These are phyloP conservation scores for Vanderwaltozyma verrucispora DNA, from an alignment of 805 yeast genomes.

Conservation along the genomic window DNA sequence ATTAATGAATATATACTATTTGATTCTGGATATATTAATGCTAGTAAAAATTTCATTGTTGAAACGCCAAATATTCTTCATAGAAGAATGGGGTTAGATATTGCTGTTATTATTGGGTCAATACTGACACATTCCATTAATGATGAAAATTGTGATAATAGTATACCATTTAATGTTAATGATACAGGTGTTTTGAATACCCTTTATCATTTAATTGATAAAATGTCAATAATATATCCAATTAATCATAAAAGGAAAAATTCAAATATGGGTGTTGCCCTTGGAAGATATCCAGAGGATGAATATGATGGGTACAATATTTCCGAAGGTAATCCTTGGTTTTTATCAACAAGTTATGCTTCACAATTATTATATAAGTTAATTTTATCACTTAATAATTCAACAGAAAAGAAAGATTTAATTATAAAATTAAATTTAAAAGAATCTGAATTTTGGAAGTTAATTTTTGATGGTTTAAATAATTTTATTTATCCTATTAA, in stretches of 20 bases:
- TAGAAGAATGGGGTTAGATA: constrained; percentile 49
- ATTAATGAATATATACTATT: constrained; percentile 17
- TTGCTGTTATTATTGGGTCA: constrained; percentile 49
- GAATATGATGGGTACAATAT: constrained; percentile 65
- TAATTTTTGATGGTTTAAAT: constrained; percentile 6
- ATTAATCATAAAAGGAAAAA: constrained; percentile 40
- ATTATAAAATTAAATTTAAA: constrained; percentile 25
- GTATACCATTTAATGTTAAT: constrained; percentile 52
- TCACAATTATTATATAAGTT: constrained; percentile 51
- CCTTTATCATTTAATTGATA: constrained; percentile 46
- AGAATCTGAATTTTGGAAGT: constrained; percentile 20
- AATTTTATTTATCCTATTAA: constrained; percentile 3
- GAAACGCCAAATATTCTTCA: constrained; percentile 47
- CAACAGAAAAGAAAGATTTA: constrained; percentile 34
- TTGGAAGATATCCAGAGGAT: constrained; percentile 94
- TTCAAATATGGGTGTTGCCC: constrained; percentile 40
- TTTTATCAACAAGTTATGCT: constrained; percentile 63
- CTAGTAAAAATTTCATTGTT: constrained; percentile 43
- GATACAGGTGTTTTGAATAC: constrained; percentile 54
- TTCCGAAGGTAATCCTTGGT: constrained; percentile 91
- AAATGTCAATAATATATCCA: constrained; percentile 70
- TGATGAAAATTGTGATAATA: constrained; percentile 5
- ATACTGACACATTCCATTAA: constrained; percentile 39
- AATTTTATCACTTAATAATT: constrained; percentile 32
- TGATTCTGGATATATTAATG: constrained; percentile 30